A percentile compares a stretch with the other conserved stretches of the same genome.
Evolutionary conservation across 768 basidiomycete genomes (phyloP).

Genomic region (Coprinopsis marcescibilis): DNA sequence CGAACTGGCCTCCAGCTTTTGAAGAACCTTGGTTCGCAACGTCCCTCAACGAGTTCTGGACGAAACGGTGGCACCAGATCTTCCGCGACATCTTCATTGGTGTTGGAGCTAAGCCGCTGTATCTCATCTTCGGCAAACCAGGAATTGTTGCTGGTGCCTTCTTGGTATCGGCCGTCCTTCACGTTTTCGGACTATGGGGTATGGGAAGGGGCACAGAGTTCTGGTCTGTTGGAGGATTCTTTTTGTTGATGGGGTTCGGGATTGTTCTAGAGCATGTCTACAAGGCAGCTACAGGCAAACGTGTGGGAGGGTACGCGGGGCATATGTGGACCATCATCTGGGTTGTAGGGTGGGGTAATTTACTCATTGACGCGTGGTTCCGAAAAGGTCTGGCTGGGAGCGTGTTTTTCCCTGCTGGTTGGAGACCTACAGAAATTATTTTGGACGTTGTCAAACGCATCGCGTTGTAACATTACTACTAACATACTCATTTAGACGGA

Average conservation of each 20-base stretch:
- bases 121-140: slow-evolving; percentile 37
- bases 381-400: slow-evolving; percentile 36
- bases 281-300: slow-evolving; percentile 36
- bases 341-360: slow-evolving; percentile 40
- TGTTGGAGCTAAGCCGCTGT: slow-evolving; percentile 42
- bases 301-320: slow-evolving; percentile 43
- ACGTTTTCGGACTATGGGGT: slow-evolving; percentile 53
- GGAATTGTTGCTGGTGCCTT: slow-evolving; percentile 56
- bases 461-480: no score
- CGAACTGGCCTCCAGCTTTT: slow-evolving; percentile 62
- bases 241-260: slow-evolving; percentile 52
- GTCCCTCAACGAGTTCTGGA: slow-evolving; percentile 61
- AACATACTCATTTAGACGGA: no score
- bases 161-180: slow-evolving; percentile 52
- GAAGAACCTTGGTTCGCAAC: slow-evolving; percentile 50
- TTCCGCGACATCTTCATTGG: slow-evolving; percentile 53
- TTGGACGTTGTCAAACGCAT: background rate
- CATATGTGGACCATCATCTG: slow-evolving; percentile 47
- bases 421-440: background rate
- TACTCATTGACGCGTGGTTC: slow-evolving; percentile 47
- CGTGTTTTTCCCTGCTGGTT: slow-evolving; percentile 23
- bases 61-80: slow-evolving; percentile 61
- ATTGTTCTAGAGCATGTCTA: slow-evolving; percentile 44
- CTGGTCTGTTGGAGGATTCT: slow-evolving; percentile 39
- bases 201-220: slow-evolving; percentile 51